Evolutionary conservation across 495 filamentous ascomycete genomes (phyloP), one percentile per base, ranked within the genome.

Genomic region (Neurospora intermedia): DNA sequence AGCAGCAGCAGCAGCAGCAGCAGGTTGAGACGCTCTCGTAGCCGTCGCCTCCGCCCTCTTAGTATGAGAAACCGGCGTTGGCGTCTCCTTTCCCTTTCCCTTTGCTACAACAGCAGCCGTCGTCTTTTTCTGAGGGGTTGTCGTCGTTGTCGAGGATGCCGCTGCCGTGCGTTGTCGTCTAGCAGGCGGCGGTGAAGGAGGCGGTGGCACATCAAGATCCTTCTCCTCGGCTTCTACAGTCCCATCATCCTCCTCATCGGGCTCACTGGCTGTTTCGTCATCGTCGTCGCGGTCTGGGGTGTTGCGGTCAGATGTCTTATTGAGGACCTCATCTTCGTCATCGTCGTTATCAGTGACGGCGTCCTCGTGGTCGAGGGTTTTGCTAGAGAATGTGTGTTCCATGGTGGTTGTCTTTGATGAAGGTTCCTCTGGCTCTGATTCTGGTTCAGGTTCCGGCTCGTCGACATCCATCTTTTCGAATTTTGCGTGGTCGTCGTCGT

Each of bases 391-490:
- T 9, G 54, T 16, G 16, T 62, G 23, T 4, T 13, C 54, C 13
- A 62, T 48, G 9, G 38, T 43, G 15, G 15, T 1, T 1, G 42
- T 41, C 1, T 69, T 20, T 4, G 54, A 35, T 0, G 73, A 42
- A 5, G 77, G 71, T 6, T 70, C 45, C 54, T 70, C 45, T 46
- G 72, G 59, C 23, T 81, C 70, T 10, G 72, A 46, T 23, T 81
- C 27, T 31, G 71, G 59, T 20, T 81, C 70, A 8, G 72, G 46
- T 23, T 81, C 70, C 71, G 35, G 35, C 35, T 90, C 89, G 6
- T 90, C 89, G 6, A 89, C 75, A 42, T 91, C 86, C 89, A 91
- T 90, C 76, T 81, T 83, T 72, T 89, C 88, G 71, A 88, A 88
- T 6, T 62, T 13, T 16, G 35, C 35, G 35, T 38, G 4, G 35